Evolutionary conservation across 805 yeast species (phyloP), one percentile per base, ranked within the genome.

Genomic region (Saturnispora mendoncae): DNA sequence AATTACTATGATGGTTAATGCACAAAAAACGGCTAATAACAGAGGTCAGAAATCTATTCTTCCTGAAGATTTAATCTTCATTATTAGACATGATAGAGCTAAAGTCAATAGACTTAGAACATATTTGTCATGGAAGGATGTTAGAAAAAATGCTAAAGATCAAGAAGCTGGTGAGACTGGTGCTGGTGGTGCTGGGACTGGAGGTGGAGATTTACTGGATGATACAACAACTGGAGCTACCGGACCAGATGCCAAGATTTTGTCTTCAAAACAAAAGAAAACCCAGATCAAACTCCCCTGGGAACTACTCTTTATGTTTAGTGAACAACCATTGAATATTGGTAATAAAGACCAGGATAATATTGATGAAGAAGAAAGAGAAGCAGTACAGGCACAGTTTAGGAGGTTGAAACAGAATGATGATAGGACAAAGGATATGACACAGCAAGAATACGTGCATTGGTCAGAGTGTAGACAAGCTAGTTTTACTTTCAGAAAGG

Each of bases 391-490:
- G 23, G 92, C 94, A 0, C 85, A 94, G n/a, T 64, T 86, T 59
- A 86, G 87, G 58, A 68, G 97, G 44, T 70, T 92, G 50, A 86
- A 87, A 54, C 79, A 76, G 61, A 97, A 97, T 4, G 98, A 92
- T 61, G 96, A 92, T 39, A 71, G 98, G 47, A 92, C 98, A 0
- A 76, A 70, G 49, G 74, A 81, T 51, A 92, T 92, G 98, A 92
- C 98, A 1, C 82, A 79, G 55, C 96, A 92, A 53, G 98, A 92
- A 57, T 92, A 92, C 55, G 98, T 88, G 14, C 98, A 92, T 58
- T 92, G 97, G 97, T 84, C 95, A 10, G 98, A 92, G 56, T 92
- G 98, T 62, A 75, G 98, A 47, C 98, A 92, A 60, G 97, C 97
- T 1, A 80, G 94, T 45, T 92, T 92, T 59, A 92, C 98, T 1